phyloP scores from a whole-genome alignment of 2,329 filamentous ascomycete genomes.

The Trichoderma polysporum region DNA sequence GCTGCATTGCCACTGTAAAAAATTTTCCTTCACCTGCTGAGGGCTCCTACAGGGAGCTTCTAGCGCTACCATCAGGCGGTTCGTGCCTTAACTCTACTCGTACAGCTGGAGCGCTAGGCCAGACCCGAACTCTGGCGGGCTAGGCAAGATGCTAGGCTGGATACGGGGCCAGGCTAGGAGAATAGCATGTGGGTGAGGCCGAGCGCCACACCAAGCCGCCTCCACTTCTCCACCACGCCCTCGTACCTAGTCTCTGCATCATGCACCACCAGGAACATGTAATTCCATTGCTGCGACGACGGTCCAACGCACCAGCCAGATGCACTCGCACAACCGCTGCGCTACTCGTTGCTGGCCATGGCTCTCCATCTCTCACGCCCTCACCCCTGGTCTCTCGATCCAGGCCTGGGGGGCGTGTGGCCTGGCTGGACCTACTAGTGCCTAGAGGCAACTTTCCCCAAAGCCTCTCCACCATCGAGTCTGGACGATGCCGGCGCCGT shows the following conservation, averaged over 20 bases:
- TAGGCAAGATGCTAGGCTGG: not conserved
- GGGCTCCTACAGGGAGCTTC: no score
- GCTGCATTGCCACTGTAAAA: not conserved
- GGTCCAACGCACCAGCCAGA: no score
- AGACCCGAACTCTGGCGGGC: no score
- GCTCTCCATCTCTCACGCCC: not conserved
- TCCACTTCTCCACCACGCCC: not conserved
- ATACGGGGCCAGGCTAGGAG: slow-evolving; percentile 10
- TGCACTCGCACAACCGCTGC: not conserved
- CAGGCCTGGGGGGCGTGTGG: not conserved
- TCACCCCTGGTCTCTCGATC: not conserved
- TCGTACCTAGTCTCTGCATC: slow-evolving; percentile 1
- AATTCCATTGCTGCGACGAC: not conserved
- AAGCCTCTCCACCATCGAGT: slow-evolving; percentile 14
- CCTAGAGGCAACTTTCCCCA: slow-evolving; percentile 3
- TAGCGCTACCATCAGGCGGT: not conserved
- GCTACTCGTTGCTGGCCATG: not conserved
- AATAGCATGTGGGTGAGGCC: slow-evolving; percentile 19
- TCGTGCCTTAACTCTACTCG: not conserved
- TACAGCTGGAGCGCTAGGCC: slow-evolving; percentile 13
- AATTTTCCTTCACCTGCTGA: not conserved
- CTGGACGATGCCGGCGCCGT: slow-evolving; percentile 3
- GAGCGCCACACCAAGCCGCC: slow-evolving; percentile 13
- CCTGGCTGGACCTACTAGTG: not conserved
- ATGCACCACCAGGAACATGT: slow-evolving; percentile 6